Evolutionary conservation across 2,329 filamentous ascomycete genomes (phyloP).

Genomic region (Colletotrichum musae): DNA sequence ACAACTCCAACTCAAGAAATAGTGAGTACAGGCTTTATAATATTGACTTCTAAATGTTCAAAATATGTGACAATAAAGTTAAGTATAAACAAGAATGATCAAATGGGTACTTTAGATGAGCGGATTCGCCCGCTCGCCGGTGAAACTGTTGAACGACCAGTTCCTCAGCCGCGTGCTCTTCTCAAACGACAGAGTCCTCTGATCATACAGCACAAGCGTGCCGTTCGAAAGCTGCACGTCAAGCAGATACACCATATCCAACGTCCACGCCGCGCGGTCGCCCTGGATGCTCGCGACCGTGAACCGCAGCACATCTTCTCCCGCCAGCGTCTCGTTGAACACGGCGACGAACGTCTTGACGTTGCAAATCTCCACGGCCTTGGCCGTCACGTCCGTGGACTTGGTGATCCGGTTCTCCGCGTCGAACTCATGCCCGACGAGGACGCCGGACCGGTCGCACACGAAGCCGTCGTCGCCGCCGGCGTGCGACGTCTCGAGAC

Average conservation of each 20-base stretch:
- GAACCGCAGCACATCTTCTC: constrained; percentile 31
- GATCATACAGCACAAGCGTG: constrained; percentile 31
- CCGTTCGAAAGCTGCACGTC: constrained; percentile 35
- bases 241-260: constrained; percentile 9
- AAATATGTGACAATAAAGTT: too few relatives aligned
- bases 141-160: constrained; percentile 18
- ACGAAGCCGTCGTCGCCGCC: constrained; percentile 31
- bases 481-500: constrained; percentile 13
- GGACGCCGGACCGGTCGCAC: constrained; percentile 36
- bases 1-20: too few relatives aligned
- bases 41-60: too few relatives aligned
- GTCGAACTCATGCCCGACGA: constrained; percentile 23
- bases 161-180: constrained; percentile 27
- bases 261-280: constrained; percentile 21
- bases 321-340: constrained; percentile 17
- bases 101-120: too few relatives aligned
- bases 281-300: constrained; percentile 30
- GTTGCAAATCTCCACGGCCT: constrained; percentile 26
- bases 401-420: constrained; percentile 22
- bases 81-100: background rate
- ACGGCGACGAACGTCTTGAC: constrained; percentile 30
- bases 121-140: constrained; percentile 9
- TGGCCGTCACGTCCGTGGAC: constrained; percentile 17
- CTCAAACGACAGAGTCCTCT: constrained; percentile 27
- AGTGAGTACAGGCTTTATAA: too few relatives aligned